Base-by-base conservation (phyloP, 108 stramenopile genomes). In the Chaetoceros tenuissimus region DNA sequence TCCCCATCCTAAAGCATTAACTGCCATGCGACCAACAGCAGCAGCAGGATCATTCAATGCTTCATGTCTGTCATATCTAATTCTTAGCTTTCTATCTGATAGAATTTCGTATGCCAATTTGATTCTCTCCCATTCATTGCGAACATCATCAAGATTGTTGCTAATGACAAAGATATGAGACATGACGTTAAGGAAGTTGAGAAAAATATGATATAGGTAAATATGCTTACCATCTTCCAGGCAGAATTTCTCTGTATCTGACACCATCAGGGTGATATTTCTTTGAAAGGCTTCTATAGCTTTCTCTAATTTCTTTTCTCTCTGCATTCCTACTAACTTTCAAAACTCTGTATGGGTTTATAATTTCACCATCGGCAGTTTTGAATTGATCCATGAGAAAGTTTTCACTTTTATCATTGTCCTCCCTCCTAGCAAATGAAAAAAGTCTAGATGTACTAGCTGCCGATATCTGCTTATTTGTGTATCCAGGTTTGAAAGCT, bases 101-200 rank as follows among this genome's bases (percentile, higher is more conserved):
- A 89, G 57, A 34, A 89, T 89, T 55, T 85, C 78, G 54, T 89
- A 89, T 46, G 55, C 59, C 20, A 89, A 56, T 56, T 82, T 82
- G 44, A 89, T 76, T 31, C 78, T 75, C 51, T 89, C 87, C 84
- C 84, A 89, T 46, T 89, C 68, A 45, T 82, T 74, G 45, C 84
- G 52, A 3, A 85, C 84, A 24, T 85, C 87, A 16, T 83, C 80
- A 23, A 66, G 20, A 51, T 78, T 81, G 68, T 81, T 69, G 72
- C 87, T 66, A 27, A 57, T 58, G 29, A n/a, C n/a, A n/a, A n/a
- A n/a, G n/a, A n/a, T n/a, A 45, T 18, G 44, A 45, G 18, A 45
- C 18, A 18, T 18, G 44, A 45, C 44, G 18, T 45, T 45, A 45
- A 17, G 18, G 17, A 18, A 17, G 44, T 18, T 18, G 18, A 18